Conservation (phyloP, 2,329 filamentous ascomycete genomes). For the Exophiala xenobiotica region DNA sequence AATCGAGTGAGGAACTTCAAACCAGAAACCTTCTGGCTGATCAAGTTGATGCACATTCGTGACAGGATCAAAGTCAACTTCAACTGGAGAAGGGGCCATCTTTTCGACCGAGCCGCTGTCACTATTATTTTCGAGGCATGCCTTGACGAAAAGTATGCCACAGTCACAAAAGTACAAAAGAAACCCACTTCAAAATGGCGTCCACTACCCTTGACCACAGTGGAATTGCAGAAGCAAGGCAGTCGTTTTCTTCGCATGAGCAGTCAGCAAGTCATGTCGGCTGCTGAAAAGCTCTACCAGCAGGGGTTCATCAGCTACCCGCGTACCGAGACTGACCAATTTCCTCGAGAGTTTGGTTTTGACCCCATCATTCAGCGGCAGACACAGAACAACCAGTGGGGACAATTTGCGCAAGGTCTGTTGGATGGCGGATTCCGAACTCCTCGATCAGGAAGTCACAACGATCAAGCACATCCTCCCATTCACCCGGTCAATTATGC, state of each 20-base stretch:
- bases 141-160: conserved; percentile 70
- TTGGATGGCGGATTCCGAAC: conserved; percentile 69
- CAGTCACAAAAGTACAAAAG: conserved; percentile 79
- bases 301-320: conserved; percentile 97
- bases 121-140: conserved; percentile 84
- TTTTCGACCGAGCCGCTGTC: conserved; percentile 84
- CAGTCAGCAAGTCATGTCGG: conserved; percentile 83
- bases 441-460: conserved; percentile 79
- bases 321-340: conserved; percentile 93
- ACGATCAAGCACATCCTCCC: conserved; percentile 95
- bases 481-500: conserved; percentile 95
- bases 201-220: conserved; percentile 87
- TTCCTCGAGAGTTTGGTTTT: conserved; percentile 86
- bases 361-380: conserved; percentile 80
- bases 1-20: conserved; percentile 92
- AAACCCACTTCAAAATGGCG: conserved; percentile 94
- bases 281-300: conserved; percentile 84
- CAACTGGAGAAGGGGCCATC: conserved; percentile 73
- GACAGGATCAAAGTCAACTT: conserved; percentile 80
- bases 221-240: conserved; percentile 94
- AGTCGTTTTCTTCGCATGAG: conserved; percentile 86
- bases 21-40: conserved; percentile 88
- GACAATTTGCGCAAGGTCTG: conserved; percentile 69
- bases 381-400: conserved; percentile 73
- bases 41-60: conserved; percentile 77